Evolutionary conservation across 1,139 yeast genomes (phyloP), one percentile per base, ranked within the genome.

Genomic region (Yamadazyma membranifaciens): DNA sequence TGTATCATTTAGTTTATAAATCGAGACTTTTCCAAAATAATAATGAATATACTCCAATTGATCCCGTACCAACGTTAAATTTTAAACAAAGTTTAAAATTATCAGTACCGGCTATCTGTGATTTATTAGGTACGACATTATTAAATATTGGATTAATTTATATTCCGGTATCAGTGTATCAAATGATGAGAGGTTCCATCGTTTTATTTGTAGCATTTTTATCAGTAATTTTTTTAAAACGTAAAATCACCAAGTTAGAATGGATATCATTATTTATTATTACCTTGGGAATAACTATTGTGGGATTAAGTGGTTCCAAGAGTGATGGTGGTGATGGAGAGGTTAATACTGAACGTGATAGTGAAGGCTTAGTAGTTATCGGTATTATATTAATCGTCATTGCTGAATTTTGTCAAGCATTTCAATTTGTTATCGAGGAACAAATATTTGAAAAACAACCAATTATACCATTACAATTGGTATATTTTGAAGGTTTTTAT

Each of bases 81-180:
- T 47, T 62, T 14, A 52, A 47, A 26, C 55, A 61, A 31, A 64
- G 62, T 39, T 41, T 59, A 22, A 57, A 59, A 43, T 60, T 70
- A 42, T 62, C 87, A 0, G 60, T 83, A 29, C 94, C 95, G 1
- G 80, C 94, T 1, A 57, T 75, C 10, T 83, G 89, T 59, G 95
- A 87, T 57, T 71, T 86, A 41, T 56, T 76, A 36, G 92, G 84
- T 3, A 86, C 95, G 1, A 85, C 94, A 0, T 62, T 86, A 51
- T 75, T 86, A 78, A 83, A 85, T 51, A 60, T 85, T n/a, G 95
- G 94, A 1, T 69, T 87, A 47, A 60, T 85, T 12, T 80, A 81
- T 56, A 81, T 82, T 1, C 94, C 95, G 0, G 95, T 86, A n/a
- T 83, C 91, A 1, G 75, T 86, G 35, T 87, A 84, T 60, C 95